phyloP scores from a whole-genome alignment of 345 rosid genomes.

The Rhodamnia argentea region DNA sequence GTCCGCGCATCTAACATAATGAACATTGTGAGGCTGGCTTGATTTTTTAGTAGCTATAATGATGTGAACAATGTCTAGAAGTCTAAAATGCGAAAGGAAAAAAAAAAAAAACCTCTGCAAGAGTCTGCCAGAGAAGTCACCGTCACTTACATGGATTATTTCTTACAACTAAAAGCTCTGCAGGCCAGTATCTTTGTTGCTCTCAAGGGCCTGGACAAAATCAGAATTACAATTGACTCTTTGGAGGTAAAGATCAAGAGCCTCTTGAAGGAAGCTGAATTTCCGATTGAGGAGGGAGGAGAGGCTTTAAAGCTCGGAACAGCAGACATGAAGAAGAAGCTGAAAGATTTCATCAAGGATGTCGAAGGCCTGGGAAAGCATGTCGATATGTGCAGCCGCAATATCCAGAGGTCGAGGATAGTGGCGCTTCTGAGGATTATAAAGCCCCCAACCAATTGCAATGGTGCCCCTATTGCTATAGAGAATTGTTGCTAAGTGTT shows the following conservation, averaged over 20 bases:
- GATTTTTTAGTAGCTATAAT: background rate
- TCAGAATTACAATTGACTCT: too few relatives aligned
- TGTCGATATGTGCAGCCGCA: too few relatives aligned
- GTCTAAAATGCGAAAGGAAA: too few relatives aligned
- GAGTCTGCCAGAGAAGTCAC: too few relatives aligned
- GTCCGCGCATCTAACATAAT: background rate
- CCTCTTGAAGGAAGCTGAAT: background rate
- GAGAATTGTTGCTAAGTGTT: background rate
- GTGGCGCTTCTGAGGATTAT: background rate
- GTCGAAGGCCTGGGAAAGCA: background rate
- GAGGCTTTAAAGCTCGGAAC: background rate
- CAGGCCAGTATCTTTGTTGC: too few relatives aligned
- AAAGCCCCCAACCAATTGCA: background rate
- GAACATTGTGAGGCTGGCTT: background rate
- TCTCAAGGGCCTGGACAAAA: too few relatives aligned
- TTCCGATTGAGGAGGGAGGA: background rate
- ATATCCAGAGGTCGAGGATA: too few relatives aligned
- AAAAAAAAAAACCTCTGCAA: too few relatives aligned
- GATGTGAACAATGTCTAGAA: background rate
- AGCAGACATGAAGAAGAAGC: background rate
- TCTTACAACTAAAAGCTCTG: too few relatives aligned
- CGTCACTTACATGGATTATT: too few relatives aligned
- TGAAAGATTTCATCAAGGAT: background rate
- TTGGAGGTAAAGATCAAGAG: too few relatives aligned
- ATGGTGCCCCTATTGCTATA: background rate